phyloP scores from a whole-genome alignment of 2,329 filamentous ascomycete species.

The Clarireedia hainanense region DNA sequence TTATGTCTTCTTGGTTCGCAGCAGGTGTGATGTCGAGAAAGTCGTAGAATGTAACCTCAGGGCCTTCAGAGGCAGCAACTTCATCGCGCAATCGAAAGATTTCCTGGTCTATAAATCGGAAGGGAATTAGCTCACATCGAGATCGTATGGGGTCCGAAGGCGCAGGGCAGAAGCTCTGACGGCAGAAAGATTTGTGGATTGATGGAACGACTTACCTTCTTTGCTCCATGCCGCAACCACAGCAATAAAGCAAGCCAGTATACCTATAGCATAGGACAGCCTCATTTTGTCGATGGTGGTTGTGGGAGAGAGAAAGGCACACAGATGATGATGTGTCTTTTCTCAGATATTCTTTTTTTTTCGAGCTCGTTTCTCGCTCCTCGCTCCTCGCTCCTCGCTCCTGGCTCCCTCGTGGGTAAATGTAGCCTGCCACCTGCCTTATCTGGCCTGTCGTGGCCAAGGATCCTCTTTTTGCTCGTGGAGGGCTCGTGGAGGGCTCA shows the following conservation, averaged over 20 bases:
- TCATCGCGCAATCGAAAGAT: constrained; percentile 96
- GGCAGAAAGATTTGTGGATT: neutral
- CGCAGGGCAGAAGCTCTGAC: no score
- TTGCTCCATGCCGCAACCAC: constrained; percentile 31
- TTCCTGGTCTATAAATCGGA: constrained; percentile 67
- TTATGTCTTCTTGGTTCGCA: constrained; percentile 80
- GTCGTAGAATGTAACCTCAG: constrained; percentile 84
- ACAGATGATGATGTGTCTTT: neutral
- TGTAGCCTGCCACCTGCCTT: no score
- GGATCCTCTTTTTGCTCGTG: constrained; percentile 1
- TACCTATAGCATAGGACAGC: constrained; percentile 23
- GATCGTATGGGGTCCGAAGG: neutral
- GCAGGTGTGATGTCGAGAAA: constrained; percentile 70
- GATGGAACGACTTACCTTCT: constrained; percentile 26
- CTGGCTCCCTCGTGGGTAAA: no score
- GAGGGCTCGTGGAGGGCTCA: neutral
- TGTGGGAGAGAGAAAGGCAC: neutral
- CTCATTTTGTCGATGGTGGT: constrained; percentile 23
- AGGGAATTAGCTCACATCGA: constrained; percentile 16
- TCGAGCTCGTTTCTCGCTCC: no score
- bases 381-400: no score
- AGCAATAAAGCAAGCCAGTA: constrained; percentile 25
- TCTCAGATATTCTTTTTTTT: no score
- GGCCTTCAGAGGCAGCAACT: constrained; percentile 65
- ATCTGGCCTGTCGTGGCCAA: no score